Evolutionary conservation across 2,329 filamentous ascomycete species (phyloP).

Genomic region (Fusarium napiforme): DNA sequence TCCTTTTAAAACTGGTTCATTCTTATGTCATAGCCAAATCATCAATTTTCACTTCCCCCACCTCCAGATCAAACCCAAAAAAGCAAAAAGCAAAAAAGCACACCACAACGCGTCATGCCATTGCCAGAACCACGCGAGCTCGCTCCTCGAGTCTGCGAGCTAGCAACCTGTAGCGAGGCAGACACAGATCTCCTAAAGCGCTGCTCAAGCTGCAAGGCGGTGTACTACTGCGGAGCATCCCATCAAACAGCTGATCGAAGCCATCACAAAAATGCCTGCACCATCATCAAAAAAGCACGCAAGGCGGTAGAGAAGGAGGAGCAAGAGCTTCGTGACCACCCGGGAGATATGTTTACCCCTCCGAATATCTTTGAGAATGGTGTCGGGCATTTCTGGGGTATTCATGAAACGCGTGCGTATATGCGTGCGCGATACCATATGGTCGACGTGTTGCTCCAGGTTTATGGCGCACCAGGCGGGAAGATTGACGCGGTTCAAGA

Average conservation of each 20-base stretch:
- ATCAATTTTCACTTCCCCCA: background rate
- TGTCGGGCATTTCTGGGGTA: conserved; percentile 57
- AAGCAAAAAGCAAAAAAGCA: background rate
- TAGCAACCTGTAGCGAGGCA: background rate
- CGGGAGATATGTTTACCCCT: conserved; percentile 41
- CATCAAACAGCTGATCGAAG: conserved; percentile 54
- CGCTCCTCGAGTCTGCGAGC: conserved; percentile 22
- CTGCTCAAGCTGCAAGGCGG: conserved; percentile 56
- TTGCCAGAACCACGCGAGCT: background rate
- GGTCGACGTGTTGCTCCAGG: conserved; percentile 46
- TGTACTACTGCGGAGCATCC: conserved; percentile 57
- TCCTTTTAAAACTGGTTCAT: background rate
- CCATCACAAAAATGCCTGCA: conserved; percentile 55
- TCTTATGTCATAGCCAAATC: background rate
- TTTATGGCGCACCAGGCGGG: conserved; percentile 46
- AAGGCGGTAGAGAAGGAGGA: conserved; percentile 50
- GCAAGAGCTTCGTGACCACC: conserved; percentile 48
- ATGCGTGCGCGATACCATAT: conserved; percentile 52
- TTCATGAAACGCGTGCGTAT: conserved; percentile 55
- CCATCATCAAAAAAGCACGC: conserved; percentile 47
- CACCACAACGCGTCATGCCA: background rate
- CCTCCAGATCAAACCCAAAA: background rate
- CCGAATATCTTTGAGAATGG: conserved; percentile 52
- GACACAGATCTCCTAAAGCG: conserved; percentile 31
- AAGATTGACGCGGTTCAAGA: conserved; percentile 43